Percentiles rank a stretch among this genome's conserved stretches.
Conservation (phyloP, 2,329 filamentous ascomycete genomes). For the Aureobasidium mangrovei region DNA sequence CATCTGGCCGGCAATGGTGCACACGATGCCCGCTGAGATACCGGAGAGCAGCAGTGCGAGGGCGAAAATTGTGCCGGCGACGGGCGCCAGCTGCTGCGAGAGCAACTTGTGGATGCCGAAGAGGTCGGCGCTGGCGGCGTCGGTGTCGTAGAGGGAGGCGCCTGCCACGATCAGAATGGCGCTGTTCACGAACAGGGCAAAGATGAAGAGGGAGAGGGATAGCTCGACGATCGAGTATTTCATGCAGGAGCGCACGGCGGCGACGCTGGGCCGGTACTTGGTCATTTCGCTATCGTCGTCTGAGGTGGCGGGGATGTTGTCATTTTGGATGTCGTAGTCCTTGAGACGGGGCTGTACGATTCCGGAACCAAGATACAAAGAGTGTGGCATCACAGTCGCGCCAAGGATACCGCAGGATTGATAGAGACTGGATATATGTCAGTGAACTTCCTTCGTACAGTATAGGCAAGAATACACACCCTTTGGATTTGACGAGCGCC, state of each 20-base stretch:
- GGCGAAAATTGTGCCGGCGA: conserved; percentile 75
- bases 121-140: conserved; percentile 60
- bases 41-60: conserved; percentile 73
- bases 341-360: conserved; percentile 59
- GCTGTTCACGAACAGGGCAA: conserved; percentile 36
- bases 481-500: conserved; percentile 49
- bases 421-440: conserved; percentile 41
- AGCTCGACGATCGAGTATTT: conserved; percentile 34
- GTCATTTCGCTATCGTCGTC: conserved; percentile 19
- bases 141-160: conserved; percentile 58
- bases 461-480: conserved; percentile 26
- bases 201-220: conserved; percentile 32
- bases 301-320: conserved; percentile 21
- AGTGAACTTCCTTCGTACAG: conserved; percentile 8
- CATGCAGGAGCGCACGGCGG: conserved; percentile 32
- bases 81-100: conserved; percentile 57
- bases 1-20: conserved; percentile 85
- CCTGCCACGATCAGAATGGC: conserved; percentile 50
- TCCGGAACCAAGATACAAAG: conserved; percentile 59
- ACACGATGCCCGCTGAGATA: conserved; percentile 74
- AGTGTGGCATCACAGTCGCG: conserved; percentile 66
- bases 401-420: conserved; percentile 69
- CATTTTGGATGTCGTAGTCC: conserved; percentile 50
- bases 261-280: conserved; percentile 32
- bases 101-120: conserved; percentile 75